Percentiles rank a stretch among this genome's conserved stretches.
phyloP scores from a whole-genome alignment of 2,329 filamentous ascomycete species.

The Colletotrichum gigasporum region DNA sequence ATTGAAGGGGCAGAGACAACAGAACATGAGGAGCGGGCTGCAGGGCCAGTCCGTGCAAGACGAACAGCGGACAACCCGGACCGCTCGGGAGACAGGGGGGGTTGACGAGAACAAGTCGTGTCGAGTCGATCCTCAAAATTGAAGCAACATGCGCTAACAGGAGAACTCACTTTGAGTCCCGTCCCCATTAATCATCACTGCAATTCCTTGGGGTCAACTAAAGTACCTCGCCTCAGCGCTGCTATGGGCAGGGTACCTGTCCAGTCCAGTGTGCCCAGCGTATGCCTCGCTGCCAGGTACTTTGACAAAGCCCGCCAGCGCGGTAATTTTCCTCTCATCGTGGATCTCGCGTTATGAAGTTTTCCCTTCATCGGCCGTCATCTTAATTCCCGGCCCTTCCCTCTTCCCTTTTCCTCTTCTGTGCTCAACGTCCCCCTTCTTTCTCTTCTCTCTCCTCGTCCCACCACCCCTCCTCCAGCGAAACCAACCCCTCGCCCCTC shows the following conservation, averaged over 20 bases:
- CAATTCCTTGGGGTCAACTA: neutral
- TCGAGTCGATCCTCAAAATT: constrained; percentile 17
- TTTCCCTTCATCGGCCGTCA: constrained; percentile 15
- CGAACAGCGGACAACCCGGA: constrained; percentile 22
- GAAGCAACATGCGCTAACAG: constrained; percentile 7
- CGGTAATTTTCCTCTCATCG: constrained; percentile 22
- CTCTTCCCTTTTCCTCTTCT: constrained; percentile 16
- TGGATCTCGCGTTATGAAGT: constrained; percentile 21
- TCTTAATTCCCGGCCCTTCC: constrained; percentile 13
- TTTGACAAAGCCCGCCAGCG: constrained; percentile 1
- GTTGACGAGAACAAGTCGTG: neutral
- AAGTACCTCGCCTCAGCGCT: neutral
- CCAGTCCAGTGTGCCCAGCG: too few relatives aligned
- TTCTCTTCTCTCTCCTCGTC: constrained; percentile 11
- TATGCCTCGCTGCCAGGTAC: too few relatives aligned
- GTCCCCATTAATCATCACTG: constrained; percentile 4
- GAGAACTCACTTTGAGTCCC: neutral
- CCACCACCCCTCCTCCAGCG: neutral
- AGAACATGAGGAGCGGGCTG: neutral
- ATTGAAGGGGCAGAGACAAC: neutral
- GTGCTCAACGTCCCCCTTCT: constrained; percentile 12
- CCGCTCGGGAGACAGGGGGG: constrained; percentile 28
- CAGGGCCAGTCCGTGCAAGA: constrained; percentile 20
- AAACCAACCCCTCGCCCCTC: neutral
- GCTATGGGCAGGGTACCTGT: neutral